Percentiles rank a stretch among this genome's conserved stretches.
phyloP scores from a whole-genome alignment of 2,329 filamentous ascomycete genomes.

The Botryosphaeria dothidea region DNA sequence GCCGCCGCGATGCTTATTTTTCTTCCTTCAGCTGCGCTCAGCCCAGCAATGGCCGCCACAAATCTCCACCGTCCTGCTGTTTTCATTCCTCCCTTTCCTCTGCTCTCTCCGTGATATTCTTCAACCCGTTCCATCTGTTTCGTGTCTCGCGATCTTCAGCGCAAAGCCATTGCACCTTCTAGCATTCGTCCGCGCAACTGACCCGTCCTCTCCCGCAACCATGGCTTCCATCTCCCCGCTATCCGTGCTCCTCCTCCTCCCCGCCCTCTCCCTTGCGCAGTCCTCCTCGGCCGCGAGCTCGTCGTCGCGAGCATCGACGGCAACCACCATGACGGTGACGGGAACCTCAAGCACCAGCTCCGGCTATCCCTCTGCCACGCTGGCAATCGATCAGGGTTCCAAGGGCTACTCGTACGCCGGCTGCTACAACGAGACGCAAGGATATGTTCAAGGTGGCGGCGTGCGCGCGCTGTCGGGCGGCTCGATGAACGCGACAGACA shows the following conservation, averaged over 20 bases:
- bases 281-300: background rate
- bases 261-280: background rate
- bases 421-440: conserved; percentile 18
- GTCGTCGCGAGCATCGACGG: background rate
- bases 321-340: background rate
- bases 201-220: background rate
- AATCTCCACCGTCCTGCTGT: conserved; percentile 3
- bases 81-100: background rate
- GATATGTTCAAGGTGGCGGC: background rate
- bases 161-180: background rate
- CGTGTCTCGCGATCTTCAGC: background rate
- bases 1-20: background rate
- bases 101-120: background rate
- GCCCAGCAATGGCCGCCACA: conserved; percentile 2
- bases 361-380: conserved; percentile 1
- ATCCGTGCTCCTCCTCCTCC: background rate
- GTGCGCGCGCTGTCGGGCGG: conserved; percentile 14
- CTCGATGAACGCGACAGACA: conserved; percentile 1
- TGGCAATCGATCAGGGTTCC: background rate
- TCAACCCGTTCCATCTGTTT: background rate
- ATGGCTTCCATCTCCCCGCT: conserved; percentile 1
- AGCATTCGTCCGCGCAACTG: background rate
- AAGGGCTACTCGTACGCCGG: conserved; percentile 9
- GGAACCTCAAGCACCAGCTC: background rate
- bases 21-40: background rate